Conservation (phyloP, 176 grass and related monocot species). For the Coix lacrymajobi region DNA sequence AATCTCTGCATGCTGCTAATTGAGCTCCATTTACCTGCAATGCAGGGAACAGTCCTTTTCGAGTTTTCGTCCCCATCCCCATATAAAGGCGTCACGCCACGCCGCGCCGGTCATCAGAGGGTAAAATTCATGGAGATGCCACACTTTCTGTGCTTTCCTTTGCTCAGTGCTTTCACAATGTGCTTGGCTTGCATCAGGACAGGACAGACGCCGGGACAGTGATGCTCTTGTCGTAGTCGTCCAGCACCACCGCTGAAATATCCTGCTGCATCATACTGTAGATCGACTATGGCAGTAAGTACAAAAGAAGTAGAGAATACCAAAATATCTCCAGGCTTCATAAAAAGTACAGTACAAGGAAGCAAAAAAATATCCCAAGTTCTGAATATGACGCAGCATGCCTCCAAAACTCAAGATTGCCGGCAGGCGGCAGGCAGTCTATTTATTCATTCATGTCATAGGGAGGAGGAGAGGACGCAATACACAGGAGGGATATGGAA, state of each 20-base stretch:
- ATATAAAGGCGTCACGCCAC: not conserved
- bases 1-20: too few species aligned
- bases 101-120: not conserved
- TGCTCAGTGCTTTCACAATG: not conserved
- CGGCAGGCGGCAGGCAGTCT: not conserved
- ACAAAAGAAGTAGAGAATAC: not conserved
- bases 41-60: not conserved
- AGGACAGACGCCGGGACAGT: not conserved
- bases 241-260: not conserved
- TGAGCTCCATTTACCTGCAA: not conserved
- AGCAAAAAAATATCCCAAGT: not conserved
- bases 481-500: too few species aligned
- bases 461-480: not conserved
- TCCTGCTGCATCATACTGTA: not conserved
- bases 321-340: not conserved
- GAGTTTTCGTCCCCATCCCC: not conserved
- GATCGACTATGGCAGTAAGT: too few species aligned
- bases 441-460: too few species aligned
- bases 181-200: slow-evolving; percentile 7
- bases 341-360: not conserved
- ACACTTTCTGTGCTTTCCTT: not conserved
- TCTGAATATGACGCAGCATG: not conserved
- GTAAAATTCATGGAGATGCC: not conserved
- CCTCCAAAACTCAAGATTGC: not conserved
- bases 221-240: slow-evolving; percentile 5